Conservation (phyloP, 2,329 filamentous ascomycete genomes). For the Xylaria multiplex region DNA sequence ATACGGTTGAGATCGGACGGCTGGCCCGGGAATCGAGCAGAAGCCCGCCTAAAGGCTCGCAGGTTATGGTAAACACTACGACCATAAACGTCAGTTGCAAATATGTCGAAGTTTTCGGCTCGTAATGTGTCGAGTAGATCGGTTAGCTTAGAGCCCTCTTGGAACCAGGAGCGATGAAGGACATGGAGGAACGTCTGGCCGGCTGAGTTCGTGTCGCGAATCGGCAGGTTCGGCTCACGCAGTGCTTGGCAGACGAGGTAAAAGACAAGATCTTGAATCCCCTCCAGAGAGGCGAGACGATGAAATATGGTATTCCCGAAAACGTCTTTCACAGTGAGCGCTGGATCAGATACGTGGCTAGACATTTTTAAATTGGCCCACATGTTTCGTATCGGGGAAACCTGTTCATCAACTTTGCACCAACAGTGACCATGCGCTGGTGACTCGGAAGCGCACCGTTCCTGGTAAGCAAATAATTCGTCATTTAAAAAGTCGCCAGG, state of each 20-base stretch:
- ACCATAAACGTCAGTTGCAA: slow-evolving; percentile 47
- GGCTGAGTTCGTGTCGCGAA: slow-evolving; percentile 46
- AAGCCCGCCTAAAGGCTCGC: slow-evolving; percentile 38
- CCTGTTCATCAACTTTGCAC: slow-evolving; percentile 47
- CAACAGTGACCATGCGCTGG: slow-evolving; percentile 46
- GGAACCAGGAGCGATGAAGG: slow-evolving; percentile 48
- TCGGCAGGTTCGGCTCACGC: slow-evolving; percentile 39
- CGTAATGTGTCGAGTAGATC: slow-evolving; percentile 41
- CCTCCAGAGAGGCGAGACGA: slow-evolving; percentile 38
- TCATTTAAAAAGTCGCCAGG: slow-evolving; percentile 61
- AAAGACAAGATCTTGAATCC: slow-evolving; percentile 38
- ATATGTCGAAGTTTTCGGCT: slow-evolving; percentile 40
- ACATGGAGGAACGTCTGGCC: slow-evolving; percentile 49
- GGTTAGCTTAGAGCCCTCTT: slow-evolving; percentile 38
- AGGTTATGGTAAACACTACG: slow-evolving; percentile 50
- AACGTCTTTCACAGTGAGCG: slow-evolving; percentile 55
- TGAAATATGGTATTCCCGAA: slow-evolving; percentile 67
- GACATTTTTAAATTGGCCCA: slow-evolving; percentile 45
- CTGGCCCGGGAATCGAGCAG: slow-evolving; percentile 39
- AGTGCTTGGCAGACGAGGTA: slow-evolving; percentile 38
- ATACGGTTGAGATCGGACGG: slow-evolving; percentile 48
- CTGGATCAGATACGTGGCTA: slow-evolving; percentile 42
- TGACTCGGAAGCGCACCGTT: slow-evolving; percentile 41
- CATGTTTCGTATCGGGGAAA: slow-evolving; percentile 25
- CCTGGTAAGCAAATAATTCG: slow-evolving; percentile 34